phyloP scores from a whole-genome alignment of 2,329 filamentous ascomycete genomes.

The Scedosporium minutisporum region DNA sequence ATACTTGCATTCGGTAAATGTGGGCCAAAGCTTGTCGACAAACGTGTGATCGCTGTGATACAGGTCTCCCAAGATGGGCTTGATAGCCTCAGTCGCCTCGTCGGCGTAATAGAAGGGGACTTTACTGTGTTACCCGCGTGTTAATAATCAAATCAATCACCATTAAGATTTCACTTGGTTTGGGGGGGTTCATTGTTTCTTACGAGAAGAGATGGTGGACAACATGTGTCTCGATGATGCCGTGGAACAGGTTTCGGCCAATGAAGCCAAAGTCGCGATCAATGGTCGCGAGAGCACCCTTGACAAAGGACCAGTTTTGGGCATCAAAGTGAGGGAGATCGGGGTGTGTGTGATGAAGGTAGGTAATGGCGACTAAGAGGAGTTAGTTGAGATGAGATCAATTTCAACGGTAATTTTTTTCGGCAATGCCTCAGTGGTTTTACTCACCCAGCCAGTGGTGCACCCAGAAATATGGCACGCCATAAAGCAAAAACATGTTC shows the following conservation, averaged over 20 bases:
- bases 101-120: slow-evolving; percentile 97
- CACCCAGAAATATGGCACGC: slow-evolving; percentile 58
- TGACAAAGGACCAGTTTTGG: slow-evolving; percentile 50
- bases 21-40: slow-evolving; percentile 33
- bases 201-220: slow-evolving; percentile 51
- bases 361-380: slow-evolving; percentile 54
- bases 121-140: slow-evolving; percentile 43
- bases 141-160: neutral
- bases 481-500: slow-evolving; percentile 50
- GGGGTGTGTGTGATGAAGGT: slow-evolving; percentile 55
- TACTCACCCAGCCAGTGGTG: slow-evolving; percentile 51
- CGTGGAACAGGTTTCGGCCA: slow-evolving; percentile 55
- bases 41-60: slow-evolving; percentile 39
- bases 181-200: neutral
- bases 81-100: slow-evolving; percentile 79
- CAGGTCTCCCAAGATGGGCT: slow-evolving; percentile 42
- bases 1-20: slow-evolving; percentile 37
- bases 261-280: slow-evolving; percentile 58
- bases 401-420: neutral
- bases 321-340: slow-evolving; percentile 48
- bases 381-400: slow-evolving; percentile 18
- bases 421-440: too few species aligned
- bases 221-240: slow-evolving; percentile 56
- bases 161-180: neutral
- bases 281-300: slow-evolving; percentile 52